Evolutionary conservation across 768 basidiomycete genomes (phyloP), one percentile per base, ranked within the genome.

Genomic region (Kwoniella bestiolae): DNA sequence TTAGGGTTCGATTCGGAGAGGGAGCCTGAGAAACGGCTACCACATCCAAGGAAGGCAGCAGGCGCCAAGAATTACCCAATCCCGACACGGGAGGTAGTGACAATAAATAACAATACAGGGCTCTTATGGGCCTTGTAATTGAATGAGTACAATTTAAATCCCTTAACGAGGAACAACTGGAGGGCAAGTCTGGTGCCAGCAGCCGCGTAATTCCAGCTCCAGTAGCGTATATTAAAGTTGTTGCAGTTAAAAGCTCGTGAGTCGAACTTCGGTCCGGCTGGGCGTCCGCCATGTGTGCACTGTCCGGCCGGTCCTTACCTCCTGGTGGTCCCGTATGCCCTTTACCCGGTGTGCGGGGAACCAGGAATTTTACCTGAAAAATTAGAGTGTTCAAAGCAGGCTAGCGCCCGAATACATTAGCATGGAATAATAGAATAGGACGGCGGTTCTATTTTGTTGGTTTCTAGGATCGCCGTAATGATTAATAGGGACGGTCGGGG

Each of bases 341-440:
- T 87, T 87, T 78, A 83, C 82, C 87, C 85, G 85, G 84, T 87
- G 87, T 83, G 84, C 84, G 82, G 84, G 86, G 85, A 87, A 88
- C 87, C 87, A 87, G 86, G 86, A 87, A 86, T 83, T 87, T 88
- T 88, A 89, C 87, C 86, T 88, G 88, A 85, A 82, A 87, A 88
- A 88, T 88, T 87, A 88, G 87, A 87, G 87, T 87, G 87, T 87
- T 88, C 86, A 87, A 88, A 87, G 87, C 87, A 87, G 87, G 87
- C 87, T 80, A 84, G 83, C 84, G 87, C 87, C 81, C 77, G 86
- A 86, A 88, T 88, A 88, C 86, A 87, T 88, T 88, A 88, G 87
- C 87, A 88, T 88, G 87, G 87, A 87, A 88, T 87, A 88, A 87
- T 87, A 86, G 84, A 88, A 88, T 88, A 88, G 87, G 87, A 88